phyloP scores from a whole-genome alignment of 768 basidiomycete genomes.

The Infundibulicybe gibba region DNA sequence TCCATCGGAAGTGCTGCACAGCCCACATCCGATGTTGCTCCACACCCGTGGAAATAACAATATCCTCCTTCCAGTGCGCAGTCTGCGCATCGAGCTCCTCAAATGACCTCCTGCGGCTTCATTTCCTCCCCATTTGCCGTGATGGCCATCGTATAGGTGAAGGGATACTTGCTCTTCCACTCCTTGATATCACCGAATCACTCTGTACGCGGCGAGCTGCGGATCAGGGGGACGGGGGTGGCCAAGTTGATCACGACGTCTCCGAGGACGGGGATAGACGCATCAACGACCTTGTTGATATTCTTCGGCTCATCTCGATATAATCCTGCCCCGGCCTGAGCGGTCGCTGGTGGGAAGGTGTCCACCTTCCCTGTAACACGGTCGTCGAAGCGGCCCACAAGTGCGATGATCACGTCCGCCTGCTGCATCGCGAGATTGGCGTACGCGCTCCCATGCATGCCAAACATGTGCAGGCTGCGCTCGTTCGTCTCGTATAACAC shows the following conservation, averaged over 20 bases:
- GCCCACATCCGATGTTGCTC: conserved; percentile 99
- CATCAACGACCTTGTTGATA: conserved; percentile 97
- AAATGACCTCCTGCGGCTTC: conserved; percentile 97
- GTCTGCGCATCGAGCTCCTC: conserved; percentile 86
- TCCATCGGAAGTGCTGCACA: conserved; percentile 92
- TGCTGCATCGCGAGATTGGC: conserved; percentile 98
- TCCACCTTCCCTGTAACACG: conserved; percentile 92
- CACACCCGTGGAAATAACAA: conserved; percentile 90
- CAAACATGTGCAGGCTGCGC: conserved; percentile 92
- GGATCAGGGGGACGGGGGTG: conserved; percentile 78
- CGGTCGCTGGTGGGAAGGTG: conserved; percentile 87
- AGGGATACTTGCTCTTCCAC: conserved; percentile 91
- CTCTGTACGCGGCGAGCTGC: conserved; percentile 53
- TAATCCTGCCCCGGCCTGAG: conserved; percentile 91
- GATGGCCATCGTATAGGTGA: conserved; percentile 70
- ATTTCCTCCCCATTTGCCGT: conserved; percentile 50
- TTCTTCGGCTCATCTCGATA: conserved; percentile 99
- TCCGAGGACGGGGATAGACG: conserved; percentile 89
- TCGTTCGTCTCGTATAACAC: conserved; percentile 90
- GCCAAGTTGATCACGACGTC: conserved; percentile 86
- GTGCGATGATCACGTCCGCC: conserved; percentile 96
- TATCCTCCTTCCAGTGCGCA: conserved; percentile 77
- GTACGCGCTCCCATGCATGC: conserved; percentile 97
- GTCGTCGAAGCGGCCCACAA: conserved; percentile 96
- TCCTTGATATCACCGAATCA: conserved; percentile 83